Evolutionary conservation across 305 asterid species (phyloP).

Genomic region (Andrographis paniculata): DNA sequence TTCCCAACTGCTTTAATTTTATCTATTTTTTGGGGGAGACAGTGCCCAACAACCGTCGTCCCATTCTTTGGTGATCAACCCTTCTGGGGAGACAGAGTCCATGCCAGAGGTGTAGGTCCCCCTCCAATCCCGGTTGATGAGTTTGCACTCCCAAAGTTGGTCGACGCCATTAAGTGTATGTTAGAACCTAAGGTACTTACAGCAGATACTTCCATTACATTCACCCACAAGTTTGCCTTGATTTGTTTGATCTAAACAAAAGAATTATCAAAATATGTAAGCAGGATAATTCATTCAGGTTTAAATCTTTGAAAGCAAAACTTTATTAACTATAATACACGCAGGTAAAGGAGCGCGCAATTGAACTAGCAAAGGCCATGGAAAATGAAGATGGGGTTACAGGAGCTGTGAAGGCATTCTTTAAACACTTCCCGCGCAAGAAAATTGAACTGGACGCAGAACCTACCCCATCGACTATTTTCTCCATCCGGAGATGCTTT

Average conservation of each 20-base stretch:
- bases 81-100: constrained; percentile 96
- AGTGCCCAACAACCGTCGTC: constrained; percentile 91
- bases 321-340: constrained; percentile 12
- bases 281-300: not conserved
- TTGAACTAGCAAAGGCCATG: constrained; percentile 83
- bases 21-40: constrained; percentile 15
- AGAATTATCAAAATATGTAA: too few relatives aligned
- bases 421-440: constrained; percentile 68
- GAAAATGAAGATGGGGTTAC: constrained; percentile 89
- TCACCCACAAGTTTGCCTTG: too few relatives aligned
- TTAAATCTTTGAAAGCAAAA: constrained; percentile 2
- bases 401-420: constrained; percentile 90
- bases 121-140: constrained; percentile 81
- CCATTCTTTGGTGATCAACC: constrained; percentile 98
- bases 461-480: constrained; percentile 37
- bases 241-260: too few relatives aligned
- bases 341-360: constrained; percentile 87
- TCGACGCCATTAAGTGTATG: constrained; percentile 69
- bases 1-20: constrained; percentile 11
- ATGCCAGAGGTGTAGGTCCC: constrained; percentile 87
- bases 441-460: constrained; percentile 35
- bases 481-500: constrained; percentile 65
- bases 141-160: constrained; percentile 67
- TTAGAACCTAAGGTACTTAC: constrained; percentile 61
- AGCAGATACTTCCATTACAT: not conserved